Evolutionary conservation across 495 filamentous ascomycete genomes (phyloP).

Genomic region (Podospora sp.): DNA sequence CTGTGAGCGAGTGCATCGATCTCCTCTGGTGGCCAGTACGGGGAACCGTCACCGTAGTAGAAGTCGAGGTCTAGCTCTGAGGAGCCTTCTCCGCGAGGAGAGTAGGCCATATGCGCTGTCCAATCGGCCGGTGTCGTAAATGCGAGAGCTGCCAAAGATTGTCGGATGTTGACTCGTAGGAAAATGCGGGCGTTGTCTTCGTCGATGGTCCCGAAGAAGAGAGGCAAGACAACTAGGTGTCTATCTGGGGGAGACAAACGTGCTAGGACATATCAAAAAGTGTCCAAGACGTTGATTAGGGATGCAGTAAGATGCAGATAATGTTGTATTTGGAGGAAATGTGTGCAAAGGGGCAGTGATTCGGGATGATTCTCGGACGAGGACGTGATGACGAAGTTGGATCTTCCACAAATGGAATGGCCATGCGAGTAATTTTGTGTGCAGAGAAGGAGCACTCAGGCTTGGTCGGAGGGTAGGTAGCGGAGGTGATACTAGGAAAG

Average conservation of each 20-base stretch:
- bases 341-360: neutral
- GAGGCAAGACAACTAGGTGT: neutral
- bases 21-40: conserved; percentile 10
- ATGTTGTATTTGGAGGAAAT: neutral
- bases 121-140: neutral
- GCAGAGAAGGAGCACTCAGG: too few relatives aligned
- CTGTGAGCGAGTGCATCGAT: neutral
- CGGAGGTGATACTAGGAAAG: too few relatives aligned
- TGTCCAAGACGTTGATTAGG: neutral
- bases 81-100: neutral
- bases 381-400: neutral
- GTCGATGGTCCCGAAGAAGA: conserved; percentile 7
- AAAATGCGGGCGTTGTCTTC: neutral
- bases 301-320: neutral
- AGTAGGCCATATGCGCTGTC: neutral
- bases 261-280: neutral
- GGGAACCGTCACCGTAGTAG: conserved; percentile 6
- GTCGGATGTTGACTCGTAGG: neutral
- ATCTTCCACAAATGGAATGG: neutral
- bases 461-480: too few relatives aligned
- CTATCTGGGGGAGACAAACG: neutral
- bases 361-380: neutral
- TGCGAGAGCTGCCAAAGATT: neutral
- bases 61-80: neutral
- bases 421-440: too few relatives aligned